Evolutionary conservation across 208 protist species (phyloP), one percentile per base, ranked within the genome.

Genomic region (Tetramitus jugosus): DNA sequence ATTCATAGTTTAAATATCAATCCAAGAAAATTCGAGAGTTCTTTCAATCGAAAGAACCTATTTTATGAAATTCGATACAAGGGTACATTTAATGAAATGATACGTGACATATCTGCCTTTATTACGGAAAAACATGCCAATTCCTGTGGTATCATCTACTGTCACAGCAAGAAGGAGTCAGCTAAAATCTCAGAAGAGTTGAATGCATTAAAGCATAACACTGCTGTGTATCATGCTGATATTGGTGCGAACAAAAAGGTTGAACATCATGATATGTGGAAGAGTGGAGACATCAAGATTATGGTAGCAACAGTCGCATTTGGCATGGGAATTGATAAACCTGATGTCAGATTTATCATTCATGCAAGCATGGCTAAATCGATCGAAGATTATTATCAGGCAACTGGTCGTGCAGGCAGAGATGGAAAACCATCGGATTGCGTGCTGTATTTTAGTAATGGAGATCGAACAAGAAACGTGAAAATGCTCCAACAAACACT

Each of bases 281-380:
- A 56, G 37, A 74, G 4, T 3, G 85, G 83, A 40, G 49, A 79
- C 14, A 52, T 92, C 3, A 52, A 81, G 2, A 77, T 94, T 53
- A 85, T 94, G 6, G 77, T 83, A 13, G 90, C 91, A 14, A 94
- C 91, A 10, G 84, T 93, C 42, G 91, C 91, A 33, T 94, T 94
- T 78, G 91, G 90, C 39, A 93, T 94, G 29, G 60, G 60, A 64
- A 64, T 64, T 33, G 60, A 64, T 64, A 64, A 64, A 64, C 29
- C 60, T 23, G n/a, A 64, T 33, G 60, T 64, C 29, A 23, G 60
- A 64, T 75, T 42, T 40, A n/a, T 75, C 14, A 23, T 75, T 64
- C 60, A 64, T 64, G 7, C 14, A 10, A 23, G 29, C 60, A 33
- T 64, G 7, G 7, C 26, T 33, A 64, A 23, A 7, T 33, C 14